These are phyloP conservation scores for Apiospora malaysiana DNA, from an alignment of 2,329 filamentous ascomycete genomes.

Conservation along the genomic window DNA sequence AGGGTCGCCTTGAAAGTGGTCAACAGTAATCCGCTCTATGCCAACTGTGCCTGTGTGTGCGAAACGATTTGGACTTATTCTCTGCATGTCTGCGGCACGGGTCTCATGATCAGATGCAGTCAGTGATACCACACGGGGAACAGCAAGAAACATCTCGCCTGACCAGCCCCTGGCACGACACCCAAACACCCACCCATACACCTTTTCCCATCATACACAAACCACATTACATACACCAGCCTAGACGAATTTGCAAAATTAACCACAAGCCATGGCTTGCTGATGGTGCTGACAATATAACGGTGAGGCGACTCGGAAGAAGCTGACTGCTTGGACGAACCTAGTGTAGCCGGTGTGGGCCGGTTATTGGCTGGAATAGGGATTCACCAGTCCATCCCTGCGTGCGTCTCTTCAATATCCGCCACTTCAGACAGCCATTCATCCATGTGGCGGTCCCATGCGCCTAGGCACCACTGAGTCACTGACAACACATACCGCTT, in stretches of 20 bases:
- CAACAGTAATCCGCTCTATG: slow-evolving; percentile 5
- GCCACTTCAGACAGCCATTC: slow-evolving; percentile 11
- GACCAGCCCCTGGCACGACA: not conserved
- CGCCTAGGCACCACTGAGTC: slow-evolving; percentile 12
- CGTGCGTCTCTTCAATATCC: slow-evolving; percentile 7
- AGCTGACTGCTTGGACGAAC: slow-evolving; percentile 3
- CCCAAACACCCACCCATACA: no score
- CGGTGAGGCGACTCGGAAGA: slow-evolving; percentile 12
- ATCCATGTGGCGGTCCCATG: slow-evolving; percentile 9
- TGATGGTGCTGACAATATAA: slow-evolving; percentile 17
- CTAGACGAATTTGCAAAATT: not conserved
- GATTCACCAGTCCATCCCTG: slow-evolving; percentile 3
- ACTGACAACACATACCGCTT: slow-evolving; percentile 19
- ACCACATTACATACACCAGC: no score
- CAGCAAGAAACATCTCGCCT: not conserved
- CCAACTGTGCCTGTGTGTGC: not conserved
- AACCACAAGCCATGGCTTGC: not conserved
- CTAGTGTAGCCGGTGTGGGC: slow-evolving; percentile 1
- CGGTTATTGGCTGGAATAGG: not conserved
- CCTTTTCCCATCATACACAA: not conserved
- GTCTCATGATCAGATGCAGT: not conserved
- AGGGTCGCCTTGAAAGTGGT: slow-evolving; percentile 15
- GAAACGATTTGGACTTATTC: not conserved
- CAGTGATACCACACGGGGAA: slow-evolving; percentile 4
- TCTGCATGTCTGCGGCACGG: not conserved